Evolutionary conservation across 2,329 filamentous ascomycete species (phyloP), one percentile per base, ranked within the genome.

Genomic region (Didymella exigua): DNA sequence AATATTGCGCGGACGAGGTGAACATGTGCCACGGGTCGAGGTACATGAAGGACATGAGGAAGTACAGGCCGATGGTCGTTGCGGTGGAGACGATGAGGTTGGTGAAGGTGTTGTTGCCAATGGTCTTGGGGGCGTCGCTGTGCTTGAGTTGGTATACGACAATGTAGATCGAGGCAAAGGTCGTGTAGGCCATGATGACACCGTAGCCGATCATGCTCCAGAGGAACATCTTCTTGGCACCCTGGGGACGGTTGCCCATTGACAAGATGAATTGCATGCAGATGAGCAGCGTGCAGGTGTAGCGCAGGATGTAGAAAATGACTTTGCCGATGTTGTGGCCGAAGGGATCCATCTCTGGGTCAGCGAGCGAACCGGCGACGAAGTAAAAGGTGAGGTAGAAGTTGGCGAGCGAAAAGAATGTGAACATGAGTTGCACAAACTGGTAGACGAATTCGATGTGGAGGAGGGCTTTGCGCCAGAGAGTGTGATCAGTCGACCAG

Each of bases 331-430:
- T 88, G 59, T 87, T 84, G 76, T 96, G 90, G 14, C 93, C 93
- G 65, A 99, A 99, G 0, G 96, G 96, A 74, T 99, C 95, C 62
- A 96, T 81, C 23, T 80, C 79, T 0, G 85, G 79, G 68, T 98
- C 91, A 0, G 89, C 84, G 14, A 99, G 83, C 34, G 93, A 96
- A 37, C 95, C 95, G 19, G 92, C 92, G 63, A 99, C 89, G 79
- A 99, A 99, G 83, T 93, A 99, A 79, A 99, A 99, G 54, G 93
- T 96, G 47, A 99, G 87, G 76, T 98, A 99, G 82, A 98, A 99
- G 81, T 99, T 99, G 75, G 93, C 93, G 64, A 99, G 86, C 10
- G 93, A 96, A 80, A 99, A 98, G 80, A 91, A 99, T 40, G 95
- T 99, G 79, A 99, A 99, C 58, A 96, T 76, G 13, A 99, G 85